phyloP scores from a whole-genome alignment of 2,329 filamentous ascomycete genomes.

The Malbranchea zuffiana region DNA sequence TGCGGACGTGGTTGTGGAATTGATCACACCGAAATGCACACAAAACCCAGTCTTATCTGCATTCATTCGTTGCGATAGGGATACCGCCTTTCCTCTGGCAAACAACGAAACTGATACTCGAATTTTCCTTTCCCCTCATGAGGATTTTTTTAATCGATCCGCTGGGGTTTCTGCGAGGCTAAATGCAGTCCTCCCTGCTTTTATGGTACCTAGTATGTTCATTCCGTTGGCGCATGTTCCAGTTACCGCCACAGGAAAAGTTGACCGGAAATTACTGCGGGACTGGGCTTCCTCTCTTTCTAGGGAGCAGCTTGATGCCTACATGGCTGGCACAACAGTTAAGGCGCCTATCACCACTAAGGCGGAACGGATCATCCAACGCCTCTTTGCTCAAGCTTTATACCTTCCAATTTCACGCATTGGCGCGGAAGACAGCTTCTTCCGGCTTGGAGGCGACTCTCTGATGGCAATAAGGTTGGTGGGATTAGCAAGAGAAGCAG shows the following conservation, averaged over 20 bases:
- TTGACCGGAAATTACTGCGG: slow-evolving; percentile 20
- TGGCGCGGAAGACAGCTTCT: slow-evolving; percentile 6
- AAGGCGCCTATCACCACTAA: not conserved
- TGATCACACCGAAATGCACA: not conserved
- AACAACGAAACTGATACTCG: no score
- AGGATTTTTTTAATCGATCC: not conserved
- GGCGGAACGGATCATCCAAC: not conserved
- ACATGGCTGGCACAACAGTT: not conserved
- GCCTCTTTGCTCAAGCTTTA: not conserved
- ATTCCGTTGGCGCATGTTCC: slow-evolving; percentile 24
- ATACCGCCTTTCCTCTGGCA: no score
- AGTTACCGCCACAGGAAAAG: slow-evolving; percentile 24
- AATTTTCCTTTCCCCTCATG: not conserved
- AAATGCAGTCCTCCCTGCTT: slow-evolving; percentile 23
- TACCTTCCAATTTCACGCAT: not conserved
- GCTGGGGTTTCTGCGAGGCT: no score
- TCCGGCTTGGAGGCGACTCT: slow-evolving; percentile 10
- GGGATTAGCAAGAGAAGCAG: not conserved
- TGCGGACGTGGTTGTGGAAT: not conserved
- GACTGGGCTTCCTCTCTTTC: slow-evolving; percentile 14
- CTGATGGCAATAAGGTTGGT: slow-evolving; percentile 9
- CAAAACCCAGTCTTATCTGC: not conserved
- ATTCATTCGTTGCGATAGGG: not conserved
- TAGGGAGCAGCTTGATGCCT: slow-evolving; percentile 5
- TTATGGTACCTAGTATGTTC: slow-evolving; percentile 28